phyloP scores from a whole-genome alignment of 345 rosid species.

The Theobroma cacao region DNA sequence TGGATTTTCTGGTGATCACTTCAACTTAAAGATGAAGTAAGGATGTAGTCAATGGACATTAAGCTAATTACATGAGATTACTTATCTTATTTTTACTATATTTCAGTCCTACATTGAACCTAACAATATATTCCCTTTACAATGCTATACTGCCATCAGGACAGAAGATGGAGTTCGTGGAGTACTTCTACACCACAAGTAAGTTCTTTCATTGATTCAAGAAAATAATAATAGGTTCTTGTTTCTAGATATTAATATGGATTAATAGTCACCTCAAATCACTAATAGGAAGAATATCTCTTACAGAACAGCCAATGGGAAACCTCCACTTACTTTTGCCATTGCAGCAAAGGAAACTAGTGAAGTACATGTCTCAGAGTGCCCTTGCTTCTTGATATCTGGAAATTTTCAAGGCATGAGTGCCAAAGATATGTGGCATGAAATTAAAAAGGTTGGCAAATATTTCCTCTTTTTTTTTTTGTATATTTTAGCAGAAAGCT shows the following conservation, averaged over 20 bases:
- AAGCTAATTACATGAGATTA: not conserved
- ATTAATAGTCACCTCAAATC: not conserved
- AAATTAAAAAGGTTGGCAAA: slow-evolving; percentile 78
- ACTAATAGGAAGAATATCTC: slow-evolving; percentile 1
- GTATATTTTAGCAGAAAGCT: not conserved
- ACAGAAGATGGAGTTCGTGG: slow-evolving; percentile 67
- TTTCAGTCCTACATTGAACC: not conserved
- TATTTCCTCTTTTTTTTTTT: not conserved
- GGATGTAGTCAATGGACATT: not conserved
- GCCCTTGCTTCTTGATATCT: slow-evolving; percentile 67
- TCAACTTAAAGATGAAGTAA: slow-evolving; percentile 71
- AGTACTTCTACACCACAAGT: slow-evolving; percentile 81
- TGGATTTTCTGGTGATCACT: slow-evolving; percentile 80
- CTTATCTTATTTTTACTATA: not conserved
- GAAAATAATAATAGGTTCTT: not conserved
- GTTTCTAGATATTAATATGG: not conserved
- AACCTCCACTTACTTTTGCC: slow-evolving; percentile 59
- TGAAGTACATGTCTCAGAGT: slow-evolving; percentile 61
- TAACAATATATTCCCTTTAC: slow-evolving; percentile 1
- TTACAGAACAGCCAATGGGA: slow-evolving; percentile 73
- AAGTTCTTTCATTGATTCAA: slow-evolving; percentile 26
- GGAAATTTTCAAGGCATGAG: slow-evolving; percentile 50
- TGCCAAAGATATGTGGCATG: slow-evolving; percentile 93
- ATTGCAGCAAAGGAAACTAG: slow-evolving; percentile 67
- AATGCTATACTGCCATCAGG: slow-evolving; percentile 34